Percentiles rank a stretch among this genome's conserved stretches.
phyloP scores from a whole-genome alignment of 2,329 filamentous ascomycete species.

The Trematosphaeria pertusa region DNA sequence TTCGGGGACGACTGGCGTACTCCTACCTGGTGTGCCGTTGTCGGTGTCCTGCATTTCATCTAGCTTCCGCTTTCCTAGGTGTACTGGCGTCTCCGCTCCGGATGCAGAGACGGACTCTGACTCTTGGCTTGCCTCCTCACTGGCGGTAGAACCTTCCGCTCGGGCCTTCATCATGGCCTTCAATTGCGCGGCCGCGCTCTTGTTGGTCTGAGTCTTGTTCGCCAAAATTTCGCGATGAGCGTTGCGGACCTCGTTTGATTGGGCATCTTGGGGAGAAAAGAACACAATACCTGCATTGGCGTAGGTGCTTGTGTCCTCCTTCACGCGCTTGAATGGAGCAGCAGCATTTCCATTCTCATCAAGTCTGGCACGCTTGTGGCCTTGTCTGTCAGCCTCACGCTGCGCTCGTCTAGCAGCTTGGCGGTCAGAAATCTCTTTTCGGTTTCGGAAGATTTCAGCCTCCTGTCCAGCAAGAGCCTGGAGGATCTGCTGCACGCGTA shows the following conservation, averaged over 20 bases:
- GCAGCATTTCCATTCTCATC: constrained; percentile 36
- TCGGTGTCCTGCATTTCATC: constrained; percentile 70
- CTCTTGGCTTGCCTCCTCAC: constrained; percentile 33
- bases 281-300: constrained; percentile 43
- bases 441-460: constrained; percentile 87
- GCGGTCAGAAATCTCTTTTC: constrained; percentile 85
- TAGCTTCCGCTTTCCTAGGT: constrained; percentile 78
- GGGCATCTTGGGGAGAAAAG: constrained; percentile 46
- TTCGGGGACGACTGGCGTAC: constrained; percentile 59
- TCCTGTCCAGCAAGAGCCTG: constrained; percentile 90
- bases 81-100: constrained; percentile 54
- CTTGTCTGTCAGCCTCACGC: constrained; percentile 58
- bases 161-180: constrained; percentile 71
- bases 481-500: constrained; percentile 85
- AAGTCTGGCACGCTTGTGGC: constrained; percentile 36
- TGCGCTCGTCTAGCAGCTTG: constrained; percentile 72
- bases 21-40: constrained; percentile 65
- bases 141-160: constrained; percentile 35
- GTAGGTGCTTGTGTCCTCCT: constrained; percentile 45
- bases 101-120: constrained; percentile 27
- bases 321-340: constrained; percentile 41
- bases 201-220: constrained; percentile 83
- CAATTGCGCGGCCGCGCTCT: constrained; percentile 88
- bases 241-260: constrained; percentile 49
- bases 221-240: constrained; percentile 90